Evolutionary conservation across 768 basidiomycete species (phyloP).

Genomic region (Boletus reticuloceps): DNA sequence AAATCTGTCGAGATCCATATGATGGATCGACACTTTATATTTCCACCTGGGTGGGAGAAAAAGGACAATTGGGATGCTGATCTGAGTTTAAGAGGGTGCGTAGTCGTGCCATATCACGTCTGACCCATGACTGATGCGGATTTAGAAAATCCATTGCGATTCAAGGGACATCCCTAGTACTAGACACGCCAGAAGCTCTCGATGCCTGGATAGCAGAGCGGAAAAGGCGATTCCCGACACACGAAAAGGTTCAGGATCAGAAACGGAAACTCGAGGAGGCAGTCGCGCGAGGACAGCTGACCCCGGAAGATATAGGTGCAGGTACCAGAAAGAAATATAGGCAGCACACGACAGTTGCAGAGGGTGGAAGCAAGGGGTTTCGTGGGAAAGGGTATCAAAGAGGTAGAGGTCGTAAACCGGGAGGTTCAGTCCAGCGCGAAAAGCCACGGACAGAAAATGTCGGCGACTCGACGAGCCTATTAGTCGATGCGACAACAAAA

Average conservation of each 20-base stretch:
- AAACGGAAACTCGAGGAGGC: constrained; percentile 78
- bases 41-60: constrained; percentile 69
- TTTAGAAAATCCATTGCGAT: constrained; percentile 69
- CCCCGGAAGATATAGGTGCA: constrained; percentile 43
- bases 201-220: constrained; percentile 88
- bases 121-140: constrained; percentile 6
- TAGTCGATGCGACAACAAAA: not conserved
- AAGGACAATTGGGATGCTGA: constrained; percentile 77
- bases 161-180: constrained; percentile 71
- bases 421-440: not conserved
- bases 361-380: not conserved
- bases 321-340: constrained; percentile 42
- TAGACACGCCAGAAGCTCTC: constrained; percentile 81
- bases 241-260: constrained; percentile 71
- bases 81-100: constrained; percentile 75
- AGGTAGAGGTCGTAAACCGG: constrained; percentile 33
- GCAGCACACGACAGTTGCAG: constrained; percentile 21
- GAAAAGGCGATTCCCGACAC: constrained; percentile 80
- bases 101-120: not conserved
- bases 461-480: not conserved
- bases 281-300: constrained; percentile 72
- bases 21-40: constrained; percentile 90
- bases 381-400: constrained; percentile 18
- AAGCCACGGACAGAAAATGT: not conserved
- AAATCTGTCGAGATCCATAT: constrained; percentile 76